Base-by-base conservation (phyloP, 257 asterid genomes). In the Marsdenia floribunda region DNA sequence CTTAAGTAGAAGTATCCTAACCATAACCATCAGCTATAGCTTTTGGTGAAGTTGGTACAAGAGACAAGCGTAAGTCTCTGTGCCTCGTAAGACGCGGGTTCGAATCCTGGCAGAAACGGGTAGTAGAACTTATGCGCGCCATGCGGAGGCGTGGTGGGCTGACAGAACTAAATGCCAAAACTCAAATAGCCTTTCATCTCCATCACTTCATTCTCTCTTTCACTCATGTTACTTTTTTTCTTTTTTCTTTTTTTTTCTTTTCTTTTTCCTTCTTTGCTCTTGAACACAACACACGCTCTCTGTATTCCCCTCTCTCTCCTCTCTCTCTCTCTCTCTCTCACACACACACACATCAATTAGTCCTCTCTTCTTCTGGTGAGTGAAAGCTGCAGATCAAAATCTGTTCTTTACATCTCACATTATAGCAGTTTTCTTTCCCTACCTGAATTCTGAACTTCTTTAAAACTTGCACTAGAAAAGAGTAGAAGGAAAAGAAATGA, bases 311-410 rank as follows among this genome's bases (percentile, higher is more conserved):
- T 61, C 72, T 47, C 63, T 38, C 77, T 71, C 68, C 33, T 33
- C 73, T 53, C 16, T 0, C 46, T 42, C 8, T 42, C 47, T 47
- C 50, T 70, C 33, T 63, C 72, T 35, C 64, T 19, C 74, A 10
- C 69, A 19, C 29, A 49, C 72, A 33, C 63, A 24, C 74, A 16
- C 70, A 21, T 73, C 68, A 35, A 7, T 61, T 37, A 61, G 67
- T 72, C 69, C 18, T 35, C 70, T 54, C 22, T 0, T n/a, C 52
- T 64, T 78, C 72, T 19, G 63, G 68, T 42, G 13, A 68, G 79
- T 67, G 35, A 75, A 63, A 47, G 67, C 58, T 75, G 16, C 73
- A 76, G 77, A 76, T 80, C 78, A 71, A 54, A 75, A 21, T 49
- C 49, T 44, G 13, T 55, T 44, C 75, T 71, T 38, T 24, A 65